A percentile compares a stretch with the other conserved stretches of the same genome.
Evolutionary conservation across 176 grass and related monocot genomes (phyloP).

Genomic region (Zea mays): DNA sequence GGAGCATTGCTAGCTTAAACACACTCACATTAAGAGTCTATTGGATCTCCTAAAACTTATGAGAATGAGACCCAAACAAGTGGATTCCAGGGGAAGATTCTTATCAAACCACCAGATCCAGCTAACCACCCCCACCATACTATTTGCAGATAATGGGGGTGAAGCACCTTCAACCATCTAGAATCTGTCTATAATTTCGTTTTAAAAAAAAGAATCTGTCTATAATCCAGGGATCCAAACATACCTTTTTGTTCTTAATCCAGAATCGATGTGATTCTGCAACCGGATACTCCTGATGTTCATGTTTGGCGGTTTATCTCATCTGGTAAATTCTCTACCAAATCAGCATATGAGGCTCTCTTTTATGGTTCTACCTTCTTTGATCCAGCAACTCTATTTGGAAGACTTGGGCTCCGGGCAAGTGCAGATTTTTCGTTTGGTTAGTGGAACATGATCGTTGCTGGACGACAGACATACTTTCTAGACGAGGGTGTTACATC

Average conservation of each 20-base stretch:
- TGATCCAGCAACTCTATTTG: too few relatives aligned
- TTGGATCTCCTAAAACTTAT: not conserved
- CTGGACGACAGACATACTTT: too few relatives aligned
- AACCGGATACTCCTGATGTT: too few relatives aligned
- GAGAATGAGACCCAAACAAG: not conserved
- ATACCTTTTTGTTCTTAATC: not conserved
- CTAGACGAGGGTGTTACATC: too few relatives aligned
- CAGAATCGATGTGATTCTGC: not conserved
- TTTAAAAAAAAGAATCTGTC: not conserved
- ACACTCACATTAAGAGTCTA: not conserved
- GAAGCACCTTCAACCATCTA: not conserved
- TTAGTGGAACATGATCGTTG: too few relatives aligned
- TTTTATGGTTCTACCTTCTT: too few relatives aligned
- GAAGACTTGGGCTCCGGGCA: too few relatives aligned
- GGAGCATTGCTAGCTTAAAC: not conserved
- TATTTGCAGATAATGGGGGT: not conserved
- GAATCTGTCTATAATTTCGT: not conserved
- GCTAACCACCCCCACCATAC: not conserved
- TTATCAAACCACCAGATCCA: not conserved
- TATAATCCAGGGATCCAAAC: not conserved
- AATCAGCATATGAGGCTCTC: too few relatives aligned
- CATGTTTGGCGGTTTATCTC: too few relatives aligned
- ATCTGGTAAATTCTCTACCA: too few relatives aligned
- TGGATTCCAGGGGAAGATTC: not conserved
- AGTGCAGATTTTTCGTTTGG: too few relatives aligned